A percentile compares a stretch with the other conserved stretches of the same genome.
Evolutionary conservation across 768 basidiomycete genomes (phyloP).

Genomic region (Hemileccinum rubropunctum): DNA sequence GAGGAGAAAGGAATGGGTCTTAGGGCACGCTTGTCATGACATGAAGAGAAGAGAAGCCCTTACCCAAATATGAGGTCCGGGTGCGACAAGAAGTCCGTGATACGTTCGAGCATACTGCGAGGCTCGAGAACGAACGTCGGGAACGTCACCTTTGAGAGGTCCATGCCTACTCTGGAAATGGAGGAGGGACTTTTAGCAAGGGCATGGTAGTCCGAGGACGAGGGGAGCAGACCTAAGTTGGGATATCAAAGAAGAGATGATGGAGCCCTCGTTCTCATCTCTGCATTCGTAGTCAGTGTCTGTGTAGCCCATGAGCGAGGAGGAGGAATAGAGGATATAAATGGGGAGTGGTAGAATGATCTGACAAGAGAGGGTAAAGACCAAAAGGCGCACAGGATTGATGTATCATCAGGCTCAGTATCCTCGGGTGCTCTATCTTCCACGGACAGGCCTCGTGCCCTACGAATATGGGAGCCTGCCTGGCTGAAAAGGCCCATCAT

Average conservation of each 20-base stretch:
- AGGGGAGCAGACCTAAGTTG: slow-evolving; percentile 65
- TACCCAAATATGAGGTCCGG: slow-evolving; percentile 96
- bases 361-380: slow-evolving; percentile 21
- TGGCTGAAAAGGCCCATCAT: slow-evolving; percentile 84
- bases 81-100: slow-evolving; percentile 99
- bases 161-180: slow-evolving; percentile 83
- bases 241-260: slow-evolving; percentile 82
- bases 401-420: slow-evolving; percentile 86
- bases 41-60: slow-evolving; percentile 32
- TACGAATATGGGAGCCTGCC: slow-evolving; percentile 60
- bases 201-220: neutral
- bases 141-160: slow-evolving; percentile 90
- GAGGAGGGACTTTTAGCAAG: slow-evolving; percentile 9
- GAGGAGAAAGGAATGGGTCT: slow-evolving; percentile 11
- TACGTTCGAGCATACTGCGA: slow-evolving; percentile 94
- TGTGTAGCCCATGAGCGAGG: slow-evolving; percentile 28
- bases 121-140: slow-evolving; percentile 97
- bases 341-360: slow-evolving; percentile 6
- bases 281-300: slow-evolving; percentile 45
- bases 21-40: slow-evolving; percentile 20
- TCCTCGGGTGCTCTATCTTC: slow-evolving; percentile 76
- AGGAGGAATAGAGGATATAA: neutral
- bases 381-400: slow-evolving; percentile 67
- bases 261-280: slow-evolving; percentile 91
- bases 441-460: slow-evolving; percentile 65